Evolutionary conservation across 2,329 filamentous ascomycete species (phyloP).

Genomic region (Madurella mycetomatis): DNA sequence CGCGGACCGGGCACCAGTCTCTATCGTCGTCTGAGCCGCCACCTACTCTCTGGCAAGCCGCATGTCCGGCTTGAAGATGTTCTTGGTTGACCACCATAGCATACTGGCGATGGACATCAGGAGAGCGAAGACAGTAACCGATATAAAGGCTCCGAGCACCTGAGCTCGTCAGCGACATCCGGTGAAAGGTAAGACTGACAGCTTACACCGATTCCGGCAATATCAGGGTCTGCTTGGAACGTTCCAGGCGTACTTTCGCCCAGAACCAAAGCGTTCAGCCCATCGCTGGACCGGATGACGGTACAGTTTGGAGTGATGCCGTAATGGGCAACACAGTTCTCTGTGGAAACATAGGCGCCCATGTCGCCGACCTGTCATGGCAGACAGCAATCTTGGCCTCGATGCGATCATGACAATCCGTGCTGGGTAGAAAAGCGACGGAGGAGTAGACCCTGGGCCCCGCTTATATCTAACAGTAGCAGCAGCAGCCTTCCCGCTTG

Average conservation of each 20-base stretch:
- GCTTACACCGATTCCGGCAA: slow-evolving; percentile 23
- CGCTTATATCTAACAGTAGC: background rate
- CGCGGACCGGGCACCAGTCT: background rate
- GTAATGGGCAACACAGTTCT: slow-evolving; percentile 13
- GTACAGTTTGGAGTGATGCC: slow-evolving; percentile 12
- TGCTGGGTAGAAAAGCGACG: too few relatives aligned
- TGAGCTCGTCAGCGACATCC: slow-evolving; percentile 1
- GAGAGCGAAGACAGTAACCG: slow-evolving; percentile 16
- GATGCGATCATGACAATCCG: background rate
- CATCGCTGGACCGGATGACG: background rate
- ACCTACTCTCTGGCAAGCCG: slow-evolving; percentile 13
- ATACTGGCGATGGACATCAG: slow-evolving; percentile 15
- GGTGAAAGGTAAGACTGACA: background rate
- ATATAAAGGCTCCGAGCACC: slow-evolving; percentile 23
- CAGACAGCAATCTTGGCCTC: background rate
- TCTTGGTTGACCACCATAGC: slow-evolving; percentile 20
- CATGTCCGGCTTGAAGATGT: slow-evolving; percentile 13
- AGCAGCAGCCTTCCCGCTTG: background rate
- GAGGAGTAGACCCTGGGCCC: background rate
- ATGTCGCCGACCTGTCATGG: slow-evolving; percentile 9
- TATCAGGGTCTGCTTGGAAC: slow-evolving; percentile 20
- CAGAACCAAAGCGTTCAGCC: slow-evolving; percentile 2
- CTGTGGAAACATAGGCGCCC: slow-evolving; percentile 19
- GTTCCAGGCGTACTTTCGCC: slow-evolving; percentile 5
- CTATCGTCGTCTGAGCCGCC: background rate